phyloP scores from a whole-genome alignment of 495 filamentous ascomycete genomes.

The Penicillium bialowiezense region DNA sequence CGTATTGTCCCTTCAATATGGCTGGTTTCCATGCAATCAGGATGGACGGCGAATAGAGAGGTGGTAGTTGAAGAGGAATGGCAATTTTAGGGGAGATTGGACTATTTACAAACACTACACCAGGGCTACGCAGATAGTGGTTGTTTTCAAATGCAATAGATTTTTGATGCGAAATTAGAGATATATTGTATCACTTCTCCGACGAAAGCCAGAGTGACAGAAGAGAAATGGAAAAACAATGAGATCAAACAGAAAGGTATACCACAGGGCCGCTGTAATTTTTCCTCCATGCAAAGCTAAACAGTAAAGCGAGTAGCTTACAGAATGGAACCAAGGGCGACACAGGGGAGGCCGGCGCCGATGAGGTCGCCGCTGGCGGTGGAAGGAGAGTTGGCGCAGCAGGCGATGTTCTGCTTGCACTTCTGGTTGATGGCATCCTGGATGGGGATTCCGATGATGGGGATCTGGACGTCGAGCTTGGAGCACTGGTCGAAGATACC shows the following conservation, averaged over 20 bases:
- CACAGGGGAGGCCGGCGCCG: conserved; percentile 47
- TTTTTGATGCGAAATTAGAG: background rate
- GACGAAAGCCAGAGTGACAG: background rate
- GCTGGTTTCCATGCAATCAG: no score
- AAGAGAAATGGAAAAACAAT: background rate
- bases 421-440: conserved; percentile 45
- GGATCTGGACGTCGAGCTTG: conserved; percentile 33
- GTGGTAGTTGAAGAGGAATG: no score
- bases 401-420: conserved; percentile 55
- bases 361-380: conserved; percentile 37
- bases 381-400: conserved; percentile 45
- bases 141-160: no score
- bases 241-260: background rate
- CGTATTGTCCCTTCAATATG: no score
- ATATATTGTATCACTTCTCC: background rate
- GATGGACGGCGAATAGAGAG: no score
- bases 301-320: conserved; percentile 17
- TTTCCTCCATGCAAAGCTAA: background rate
- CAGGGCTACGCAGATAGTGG: no score
- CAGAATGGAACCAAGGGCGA: conserved; percentile 45
- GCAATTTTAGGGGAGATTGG: no score
- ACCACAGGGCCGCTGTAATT: background rate
- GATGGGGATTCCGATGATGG: conserved; percentile 33
- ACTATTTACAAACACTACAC: no score
- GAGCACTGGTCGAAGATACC: conserved; percentile 41